phyloP scores from a whole-genome alignment of 2,329 filamentous ascomycete genomes.

The Aphanoascus verrucosus region DNA sequence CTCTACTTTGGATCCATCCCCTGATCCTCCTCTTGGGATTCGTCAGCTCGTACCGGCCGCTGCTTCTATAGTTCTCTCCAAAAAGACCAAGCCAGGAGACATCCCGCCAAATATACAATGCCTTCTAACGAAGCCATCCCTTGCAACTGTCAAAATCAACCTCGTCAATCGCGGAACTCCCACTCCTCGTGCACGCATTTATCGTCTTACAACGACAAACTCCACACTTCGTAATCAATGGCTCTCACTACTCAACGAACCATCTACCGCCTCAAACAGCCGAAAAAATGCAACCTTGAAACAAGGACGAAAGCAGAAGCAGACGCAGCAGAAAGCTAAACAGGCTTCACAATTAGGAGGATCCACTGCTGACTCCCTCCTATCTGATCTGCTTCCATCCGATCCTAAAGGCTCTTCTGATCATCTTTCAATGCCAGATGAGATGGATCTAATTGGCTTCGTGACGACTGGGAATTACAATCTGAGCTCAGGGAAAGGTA shows the following conservation, averaged over 20 bases:
- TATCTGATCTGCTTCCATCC: constrained; percentile 39
- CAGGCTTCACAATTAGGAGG: constrained; percentile 11
- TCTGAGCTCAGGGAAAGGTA: constrained; percentile 62
- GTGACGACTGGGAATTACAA: constrained; percentile 80
- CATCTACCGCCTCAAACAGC: background rate
- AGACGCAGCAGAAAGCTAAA: constrained; percentile 4
- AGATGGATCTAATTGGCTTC: constrained; percentile 74
- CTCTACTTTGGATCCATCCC: constrained; percentile 10
- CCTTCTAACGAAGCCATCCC: constrained; percentile 22
- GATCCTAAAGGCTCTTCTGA: constrained; percentile 31
- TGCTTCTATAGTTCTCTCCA: constrained; percentile 29
- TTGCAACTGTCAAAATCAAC: constrained; percentile 55
- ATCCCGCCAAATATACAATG: constrained; percentile 12
- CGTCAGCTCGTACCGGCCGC: constrained; percentile 33
- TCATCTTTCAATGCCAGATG: constrained; percentile 52
- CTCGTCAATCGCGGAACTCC: constrained; percentile 62
- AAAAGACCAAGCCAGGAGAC: constrained; percentile 18
- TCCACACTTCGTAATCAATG: constrained; percentile 55
- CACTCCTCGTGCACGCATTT: constrained; percentile 65
- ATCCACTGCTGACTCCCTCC: constrained; percentile 24
- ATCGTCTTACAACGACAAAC: constrained; percentile 59
- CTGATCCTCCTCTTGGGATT: constrained; percentile 24
- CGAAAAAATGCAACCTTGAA: constrained; percentile 14
- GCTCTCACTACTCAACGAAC: constrained; percentile 39
- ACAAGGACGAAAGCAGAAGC: constrained; percentile 16